Evolutionary conservation across 208 protist species (phyloP).

Genomic region (Novymonas esmeraldas): DNA sequence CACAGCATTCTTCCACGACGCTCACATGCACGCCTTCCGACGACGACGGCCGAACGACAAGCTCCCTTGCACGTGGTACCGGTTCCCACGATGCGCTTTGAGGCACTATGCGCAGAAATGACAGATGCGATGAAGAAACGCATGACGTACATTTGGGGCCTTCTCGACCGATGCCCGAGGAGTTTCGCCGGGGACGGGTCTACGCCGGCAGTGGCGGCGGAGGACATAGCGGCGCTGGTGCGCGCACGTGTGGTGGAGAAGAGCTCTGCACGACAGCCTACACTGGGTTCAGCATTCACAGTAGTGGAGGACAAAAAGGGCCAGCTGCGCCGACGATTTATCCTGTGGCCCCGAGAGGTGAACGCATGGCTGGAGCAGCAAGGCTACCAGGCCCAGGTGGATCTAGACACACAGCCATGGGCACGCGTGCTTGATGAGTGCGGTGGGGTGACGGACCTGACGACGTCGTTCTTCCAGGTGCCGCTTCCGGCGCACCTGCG

Average conservation of each 20-base stretch:
- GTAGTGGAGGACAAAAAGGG: slow-evolving; percentile 26
- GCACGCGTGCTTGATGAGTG: slow-evolving; percentile 14
- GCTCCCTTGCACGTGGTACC: slow-evolving; percentile 6
- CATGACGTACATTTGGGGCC: neutral
- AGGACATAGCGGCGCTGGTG: neutral
- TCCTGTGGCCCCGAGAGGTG: slow-evolving; percentile 23
- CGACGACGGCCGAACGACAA: neutral
- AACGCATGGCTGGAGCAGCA: slow-evolving; percentile 13
- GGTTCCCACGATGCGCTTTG: neutral
- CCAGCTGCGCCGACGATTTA: slow-evolving; percentile 6
- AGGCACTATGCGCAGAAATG: neutral
- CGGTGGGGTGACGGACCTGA: slow-evolving; percentile 16
- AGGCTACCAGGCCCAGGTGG: slow-evolving; percentile 7
- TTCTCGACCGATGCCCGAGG: neutral
- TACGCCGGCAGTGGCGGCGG: neutral
- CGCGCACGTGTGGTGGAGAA: slow-evolving; percentile 8
- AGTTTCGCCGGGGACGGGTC: neutral
- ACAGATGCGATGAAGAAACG: neutral
- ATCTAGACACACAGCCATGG: slow-evolving; percentile 3
- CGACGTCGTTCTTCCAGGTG: slow-evolving; percentile 28
- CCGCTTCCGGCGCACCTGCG: neutral
- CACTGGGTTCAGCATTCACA: slow-evolving; percentile 11
- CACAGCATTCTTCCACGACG: slow-evolving; percentile 16
- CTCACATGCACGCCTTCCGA: slow-evolving; percentile 12
- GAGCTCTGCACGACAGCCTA: neutral